Evolutionary conservation across 441 rosid genomes (phyloP).

Genomic region (Erysimum cheiri): DNA sequence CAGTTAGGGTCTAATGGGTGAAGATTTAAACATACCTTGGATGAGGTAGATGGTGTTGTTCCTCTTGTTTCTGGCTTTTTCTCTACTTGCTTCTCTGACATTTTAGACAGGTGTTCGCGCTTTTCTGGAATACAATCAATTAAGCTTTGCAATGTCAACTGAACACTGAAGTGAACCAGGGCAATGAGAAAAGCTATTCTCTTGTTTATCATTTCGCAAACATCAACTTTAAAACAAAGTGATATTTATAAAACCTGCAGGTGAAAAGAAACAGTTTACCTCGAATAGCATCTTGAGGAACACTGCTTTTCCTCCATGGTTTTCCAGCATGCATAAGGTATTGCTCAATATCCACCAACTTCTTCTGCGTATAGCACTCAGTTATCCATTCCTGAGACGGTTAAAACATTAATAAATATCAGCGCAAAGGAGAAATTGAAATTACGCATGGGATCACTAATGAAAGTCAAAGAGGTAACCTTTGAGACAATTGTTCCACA

Average conservation of each 20-base stretch:
- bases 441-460: not conserved
- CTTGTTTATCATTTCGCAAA: conserved; percentile 14
- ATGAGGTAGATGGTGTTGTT: conserved; percentile 45
- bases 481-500: conserved; percentile 84
- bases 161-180: not conserved
- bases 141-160: conserved; percentile 17
- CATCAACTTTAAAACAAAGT: conserved; percentile 10
- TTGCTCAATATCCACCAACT: conserved; percentile 79
- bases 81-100: conserved; percentile 54
- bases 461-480: conserved; percentile 49
- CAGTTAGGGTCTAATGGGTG: not conserved
- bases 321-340: conserved; percentile 90
- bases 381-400: conserved; percentile 78
- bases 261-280: conserved; percentile 45
- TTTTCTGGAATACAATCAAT: conserved; percentile 33
- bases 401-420: conserved; percentile 10
- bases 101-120: conserved; percentile 44
- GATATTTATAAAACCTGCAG: conserved; percentile 1
- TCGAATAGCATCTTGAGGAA: conserved; percentile 40
- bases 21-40: conserved; percentile 53
- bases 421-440: conserved; percentile 2
- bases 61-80: conserved; percentile 51
- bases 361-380: conserved; percentile 71
- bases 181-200: conserved; percentile 20
- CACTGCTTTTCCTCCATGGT: conserved; percentile 70